Evolutionary conservation across 371 early-diverging fungal genomes (phyloP), one percentile per base, ranked within the genome.

Genomic region (Mucor indicus): DNA sequence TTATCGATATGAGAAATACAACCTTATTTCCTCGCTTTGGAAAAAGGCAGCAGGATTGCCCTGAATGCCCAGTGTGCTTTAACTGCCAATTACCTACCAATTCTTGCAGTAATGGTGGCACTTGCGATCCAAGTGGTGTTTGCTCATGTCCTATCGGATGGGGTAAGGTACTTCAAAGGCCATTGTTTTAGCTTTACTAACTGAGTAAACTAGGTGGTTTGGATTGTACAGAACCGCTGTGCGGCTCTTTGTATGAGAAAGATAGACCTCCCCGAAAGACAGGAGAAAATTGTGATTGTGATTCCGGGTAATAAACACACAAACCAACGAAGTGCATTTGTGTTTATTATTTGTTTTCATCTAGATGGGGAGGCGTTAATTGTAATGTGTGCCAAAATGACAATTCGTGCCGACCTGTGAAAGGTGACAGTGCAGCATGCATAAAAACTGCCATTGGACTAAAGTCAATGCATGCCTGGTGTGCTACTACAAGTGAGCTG

Each of bases 401-500:
- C 49, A 43, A 38, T 31, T 48, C 64, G 1, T 75, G 75, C 44
- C 46, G 55, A 19, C 15, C 61, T 15, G 38, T 48, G 2, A 75
- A 75, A 57, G 72, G 75, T 3, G 20, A 30, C 15, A 68, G 64
- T 31, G 69, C 69, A 19, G 67, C 67, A 1, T 75, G 75, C 42
- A 60, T 71, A 17, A 71, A 71, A 37, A 57, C 62, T 9, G 75
- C 72, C 25, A 60, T 71, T 55, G 75, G 75, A 16, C 32, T 75
- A 15, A 75, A 75, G 49, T 66, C 68, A 3, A 66, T 68, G 66
- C 71, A 75, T 49, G 75, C 75, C 12, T 75, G 75, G 75, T 75
- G 75, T 49, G 64, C 60, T 20, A 69, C 72, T 1, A 75, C 75
- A 31, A 75, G 75, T 75, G 64, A 45, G 53, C 20, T 50, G 32